phyloP scores from a whole-genome alignment of 1,139 yeast genomes.

The Geotrichum bryndzae region DNA sequence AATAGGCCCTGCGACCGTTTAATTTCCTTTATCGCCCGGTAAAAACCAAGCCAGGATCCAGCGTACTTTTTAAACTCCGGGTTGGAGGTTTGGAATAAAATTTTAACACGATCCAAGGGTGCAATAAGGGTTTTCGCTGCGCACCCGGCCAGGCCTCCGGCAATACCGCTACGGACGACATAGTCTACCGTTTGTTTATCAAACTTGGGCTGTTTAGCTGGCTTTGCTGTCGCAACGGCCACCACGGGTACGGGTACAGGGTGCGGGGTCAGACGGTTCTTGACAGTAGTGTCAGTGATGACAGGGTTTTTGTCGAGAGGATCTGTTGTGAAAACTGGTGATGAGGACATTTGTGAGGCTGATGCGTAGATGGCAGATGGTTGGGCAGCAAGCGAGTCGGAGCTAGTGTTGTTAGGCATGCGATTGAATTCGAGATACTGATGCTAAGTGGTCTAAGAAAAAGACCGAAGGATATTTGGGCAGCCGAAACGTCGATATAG shows the following conservation, averaged over 20 bases:
- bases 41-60: slow-evolving; percentile 73
- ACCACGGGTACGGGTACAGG: neutral
- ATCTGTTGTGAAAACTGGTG: neutral
- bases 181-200: slow-evolving; percentile 75
- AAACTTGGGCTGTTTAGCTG: slow-evolving; percentile 20
- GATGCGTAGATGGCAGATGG: neutral
- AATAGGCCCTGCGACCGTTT: slow-evolving; percentile 62
- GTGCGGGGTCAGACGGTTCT: neutral
- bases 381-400: neutral
- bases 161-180: slow-evolving; percentile 74
- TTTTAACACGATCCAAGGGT: slow-evolving; percentile 90
- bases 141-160: slow-evolving; percentile 95
- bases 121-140: slow-evolving; percentile 94
- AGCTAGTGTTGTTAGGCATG: neutral
- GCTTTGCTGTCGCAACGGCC: neutral
- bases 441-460: neutral
- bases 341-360: neutral
- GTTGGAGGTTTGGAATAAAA: slow-evolving; percentile 88
- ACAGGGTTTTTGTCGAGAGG: neutral
- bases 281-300: neutral
- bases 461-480: neutral
- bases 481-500: neutral
- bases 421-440: neutral
- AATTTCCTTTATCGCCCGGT: slow-evolving; percentile 64
- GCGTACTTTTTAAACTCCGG: slow-evolving; percentile 79